A percentile compares a stretch with the other conserved stretches of the same genome.
Conservation (phyloP, 805 yeast species). For the Saturnispora quitensis region DNA sequence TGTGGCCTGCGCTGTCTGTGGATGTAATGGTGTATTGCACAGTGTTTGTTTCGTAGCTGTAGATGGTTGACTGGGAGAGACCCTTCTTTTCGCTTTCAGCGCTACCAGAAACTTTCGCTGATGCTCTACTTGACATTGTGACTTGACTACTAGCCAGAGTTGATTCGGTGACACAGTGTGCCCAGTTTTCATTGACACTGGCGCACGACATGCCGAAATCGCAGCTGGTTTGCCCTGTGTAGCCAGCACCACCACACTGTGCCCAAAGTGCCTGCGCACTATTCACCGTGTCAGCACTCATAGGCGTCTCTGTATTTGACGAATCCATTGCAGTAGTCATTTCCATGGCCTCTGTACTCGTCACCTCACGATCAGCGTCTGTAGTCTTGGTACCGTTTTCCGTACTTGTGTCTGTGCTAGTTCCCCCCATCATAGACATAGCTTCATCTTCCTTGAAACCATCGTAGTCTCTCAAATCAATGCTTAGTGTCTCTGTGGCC, state of each 20-base stretch:
- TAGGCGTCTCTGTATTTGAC: no score
- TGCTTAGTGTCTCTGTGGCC: neutral
- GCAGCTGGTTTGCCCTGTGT: constrained; percentile 22
- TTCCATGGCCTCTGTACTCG: no score
- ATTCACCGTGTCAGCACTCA: neutral
- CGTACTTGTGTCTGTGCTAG: neutral
- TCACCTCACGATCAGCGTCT: no score
- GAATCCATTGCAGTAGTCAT: no score
- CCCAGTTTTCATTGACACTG: constrained; percentile 22
- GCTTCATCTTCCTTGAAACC: neutral
- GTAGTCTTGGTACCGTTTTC: neutral
- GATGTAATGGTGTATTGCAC: neutral
- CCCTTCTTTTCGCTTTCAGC: neutral
- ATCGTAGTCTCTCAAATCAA: neutral
- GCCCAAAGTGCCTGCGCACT: neutral
- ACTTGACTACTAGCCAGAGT: neutral
- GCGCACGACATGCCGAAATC: constrained; percentile 18
- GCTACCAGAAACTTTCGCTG: neutral
- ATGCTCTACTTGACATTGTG: neutral
- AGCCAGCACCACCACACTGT: constrained; percentile 26
- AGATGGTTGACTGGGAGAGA: neutral
- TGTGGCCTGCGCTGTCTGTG: constrained; percentile 3
- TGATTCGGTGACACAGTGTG: neutral
- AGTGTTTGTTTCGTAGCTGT: neutral
- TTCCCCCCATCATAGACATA: neutral